Conservation (phyloP, 768 basidiomycete genomes). For the Chalciporus sphaerocephalus region DNA sequence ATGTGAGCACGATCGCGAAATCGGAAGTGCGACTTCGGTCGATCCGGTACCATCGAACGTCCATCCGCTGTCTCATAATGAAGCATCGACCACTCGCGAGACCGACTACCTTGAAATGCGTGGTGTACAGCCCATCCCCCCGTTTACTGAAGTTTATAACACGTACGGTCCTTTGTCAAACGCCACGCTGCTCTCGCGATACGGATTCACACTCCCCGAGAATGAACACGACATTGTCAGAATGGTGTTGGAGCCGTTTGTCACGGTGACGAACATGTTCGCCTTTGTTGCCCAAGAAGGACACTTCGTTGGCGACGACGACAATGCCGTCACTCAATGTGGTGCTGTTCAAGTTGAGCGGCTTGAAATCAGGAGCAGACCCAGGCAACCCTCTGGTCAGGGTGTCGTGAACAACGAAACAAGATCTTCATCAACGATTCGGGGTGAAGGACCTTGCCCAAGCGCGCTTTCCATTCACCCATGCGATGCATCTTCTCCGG, state of each 20-base stretch:
- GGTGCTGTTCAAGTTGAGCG: slow-evolving; percentile 4
- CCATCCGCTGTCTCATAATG: slow-evolving; percentile 13
- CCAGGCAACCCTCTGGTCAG: slow-evolving; percentile 19
- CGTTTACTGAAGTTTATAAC: slow-evolving; percentile 64
- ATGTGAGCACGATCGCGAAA: slow-evolving; percentile 61
- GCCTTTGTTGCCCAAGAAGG: slow-evolving; percentile 9
- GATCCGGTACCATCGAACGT: neutral
- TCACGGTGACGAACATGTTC: slow-evolving; percentile 12
- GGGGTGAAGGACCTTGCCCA: slow-evolving; percentile 1
- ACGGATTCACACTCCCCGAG: slow-evolving; percentile 71
- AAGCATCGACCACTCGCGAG: slow-evolving; percentile 5
- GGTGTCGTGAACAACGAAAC: slow-evolving; percentile 14
- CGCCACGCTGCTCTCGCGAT: slow-evolving; percentile 59
- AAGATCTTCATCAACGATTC: slow-evolving; percentile 1
- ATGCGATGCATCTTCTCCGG: slow-evolving; percentile 12
- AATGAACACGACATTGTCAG: slow-evolving; percentile 62
- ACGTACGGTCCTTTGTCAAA: slow-evolving; percentile 70
- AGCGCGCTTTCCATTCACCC: neutral
- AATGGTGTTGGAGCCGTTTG: slow-evolving; percentile 25
- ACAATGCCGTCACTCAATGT: slow-evolving; percentile 18
- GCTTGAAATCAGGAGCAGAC: slow-evolving; percentile 23
- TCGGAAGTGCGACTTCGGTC: slow-evolving; percentile 3
- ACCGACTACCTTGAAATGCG: slow-evolving; percentile 65
- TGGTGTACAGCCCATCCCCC: slow-evolving; percentile 45
- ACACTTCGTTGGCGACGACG: neutral